Conservation (phyloP, 345 rosid genomes). For the Raphanus raphanistrum region DNA sequence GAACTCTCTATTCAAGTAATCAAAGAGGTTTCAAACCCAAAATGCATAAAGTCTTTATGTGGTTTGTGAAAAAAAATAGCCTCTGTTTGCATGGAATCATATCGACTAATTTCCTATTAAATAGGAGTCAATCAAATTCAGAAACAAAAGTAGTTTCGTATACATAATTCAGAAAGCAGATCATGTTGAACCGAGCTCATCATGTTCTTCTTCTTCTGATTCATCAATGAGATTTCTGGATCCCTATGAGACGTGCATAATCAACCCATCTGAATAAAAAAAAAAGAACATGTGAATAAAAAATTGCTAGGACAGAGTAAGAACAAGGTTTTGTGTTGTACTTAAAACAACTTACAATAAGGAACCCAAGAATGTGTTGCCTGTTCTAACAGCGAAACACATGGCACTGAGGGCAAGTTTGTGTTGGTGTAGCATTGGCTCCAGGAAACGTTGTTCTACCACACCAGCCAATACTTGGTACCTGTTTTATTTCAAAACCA, state of each 20-base stretch:
- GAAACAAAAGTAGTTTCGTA: slow-evolving; percentile 24
- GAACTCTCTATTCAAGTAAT: no score
- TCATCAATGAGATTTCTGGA: slow-evolving; percentile 69
- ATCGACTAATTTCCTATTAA: no score
- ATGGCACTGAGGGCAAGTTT: slow-evolving; percentile 76
- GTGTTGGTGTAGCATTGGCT: slow-evolving; percentile 89
- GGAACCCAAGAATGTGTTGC: slow-evolving; percentile 97
- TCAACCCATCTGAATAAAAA: slow-evolving; percentile 83
- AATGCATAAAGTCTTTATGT: not conserved
- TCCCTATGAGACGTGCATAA: slow-evolving; percentile 85
- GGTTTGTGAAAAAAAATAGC: slow-evolving; percentile 33
- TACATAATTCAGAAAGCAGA: slow-evolving; percentile 21
- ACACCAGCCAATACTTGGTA: slow-evolving; percentile 97
- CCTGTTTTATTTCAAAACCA: slow-evolving; percentile 49
- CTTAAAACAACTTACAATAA: slow-evolving; percentile 60
- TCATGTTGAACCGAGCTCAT: not conserved
- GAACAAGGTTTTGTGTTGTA: not conserved
- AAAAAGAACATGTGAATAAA: not conserved
- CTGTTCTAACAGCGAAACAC: slow-evolving; percentile 94
- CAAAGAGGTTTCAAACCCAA: slow-evolving; percentile 11
- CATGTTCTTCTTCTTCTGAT: slow-evolving; percentile 18
- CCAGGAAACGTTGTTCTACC: slow-evolving; percentile 87
- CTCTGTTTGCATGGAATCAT: slow-evolving; percentile 19
- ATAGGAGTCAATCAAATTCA: not conserved
- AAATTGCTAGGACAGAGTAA: not conserved